These are phyloP conservation scores for Vickermania spadyakhi DNA, from an alignment of 208 protist genomes.

Conservation along the genomic window DNA sequence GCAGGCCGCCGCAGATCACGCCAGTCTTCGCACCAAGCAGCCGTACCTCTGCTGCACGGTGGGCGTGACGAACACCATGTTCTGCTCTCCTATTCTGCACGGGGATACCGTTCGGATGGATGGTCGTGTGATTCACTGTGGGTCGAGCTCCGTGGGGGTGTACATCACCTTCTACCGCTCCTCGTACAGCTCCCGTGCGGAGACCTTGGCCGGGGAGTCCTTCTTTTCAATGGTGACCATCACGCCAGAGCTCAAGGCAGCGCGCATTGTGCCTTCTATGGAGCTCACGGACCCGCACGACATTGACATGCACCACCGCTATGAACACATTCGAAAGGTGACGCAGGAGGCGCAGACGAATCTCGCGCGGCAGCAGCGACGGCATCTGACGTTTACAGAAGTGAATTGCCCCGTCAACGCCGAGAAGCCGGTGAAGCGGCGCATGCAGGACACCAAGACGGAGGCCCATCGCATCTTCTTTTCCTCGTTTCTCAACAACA, in stretches of 20 bases:
- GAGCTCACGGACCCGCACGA: conserved; percentile 58
- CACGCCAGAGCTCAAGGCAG: conserved; percentile 53
- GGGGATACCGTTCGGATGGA: conserved; percentile 79
- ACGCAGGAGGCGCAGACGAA: conserved; percentile 16
- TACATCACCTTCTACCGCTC: conserved; percentile 70
- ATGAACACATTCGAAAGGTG: conserved; percentile 36
- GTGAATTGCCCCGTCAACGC: conserved; percentile 56
- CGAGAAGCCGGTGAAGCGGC: conserved; percentile 36
- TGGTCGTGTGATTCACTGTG: conserved; percentile 65
- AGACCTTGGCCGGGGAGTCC: conserved; percentile 58
- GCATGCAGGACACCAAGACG: conserved; percentile 37
- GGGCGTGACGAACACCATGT: conserved; percentile 72
- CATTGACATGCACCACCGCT: conserved; percentile 50
- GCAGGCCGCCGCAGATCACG: conserved; percentile 20
- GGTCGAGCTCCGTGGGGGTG: conserved; percentile 72
- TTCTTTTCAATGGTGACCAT: conserved; percentile 89
- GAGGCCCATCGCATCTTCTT: conserved; percentile 85
- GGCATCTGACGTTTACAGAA: conserved; percentile 25
- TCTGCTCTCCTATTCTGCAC: conserved; percentile 72
- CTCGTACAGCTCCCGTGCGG: conserved; percentile 44
- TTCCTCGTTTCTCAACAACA: conserved; percentile 80
- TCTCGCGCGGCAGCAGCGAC: conserved; percentile 6
- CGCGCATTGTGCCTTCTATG: conserved; percentile 76
- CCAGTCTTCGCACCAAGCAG: conserved; percentile 10
- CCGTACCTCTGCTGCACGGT: conserved; percentile 62